These are phyloP conservation scores for Sporothrix luriei DNA, from an alignment of 2,329 filamentous ascomycete genomes.

Conservation along the genomic window DNA sequence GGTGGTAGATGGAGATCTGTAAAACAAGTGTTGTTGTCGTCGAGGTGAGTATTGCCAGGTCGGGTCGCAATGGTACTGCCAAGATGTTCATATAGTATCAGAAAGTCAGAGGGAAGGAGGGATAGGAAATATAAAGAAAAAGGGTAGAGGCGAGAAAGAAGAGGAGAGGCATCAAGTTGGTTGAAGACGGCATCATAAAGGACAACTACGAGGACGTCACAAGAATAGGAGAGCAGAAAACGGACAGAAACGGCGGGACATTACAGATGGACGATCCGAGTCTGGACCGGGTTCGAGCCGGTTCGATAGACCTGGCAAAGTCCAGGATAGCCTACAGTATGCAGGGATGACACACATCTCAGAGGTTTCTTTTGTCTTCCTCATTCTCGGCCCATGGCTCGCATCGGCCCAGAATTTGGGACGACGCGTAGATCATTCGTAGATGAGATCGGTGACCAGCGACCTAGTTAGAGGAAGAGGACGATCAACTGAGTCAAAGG, in stretches of 20 bases:
- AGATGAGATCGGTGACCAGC: constrained; percentile 6
- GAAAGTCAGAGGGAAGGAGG: background rate
- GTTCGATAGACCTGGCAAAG: background rate
- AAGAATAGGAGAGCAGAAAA: background rate
- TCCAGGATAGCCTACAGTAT: background rate
- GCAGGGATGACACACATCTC: background rate
- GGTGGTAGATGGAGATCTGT: background rate
- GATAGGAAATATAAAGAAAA: background rate
- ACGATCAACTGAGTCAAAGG: background rate
- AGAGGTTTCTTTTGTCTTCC: background rate
- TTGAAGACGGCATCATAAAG: background rate
- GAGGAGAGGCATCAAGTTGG: background rate
- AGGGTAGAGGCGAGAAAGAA: background rate
- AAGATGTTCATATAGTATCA: background rate
- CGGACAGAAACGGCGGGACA: background rate
- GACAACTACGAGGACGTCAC: background rate
- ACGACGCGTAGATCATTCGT: constrained; percentile 27
- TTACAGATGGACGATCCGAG: background rate
- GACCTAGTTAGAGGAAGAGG: background rate
- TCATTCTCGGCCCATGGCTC: background rate
- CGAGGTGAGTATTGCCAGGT: constrained; percentile 30
- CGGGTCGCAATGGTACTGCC: background rate
- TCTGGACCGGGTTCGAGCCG: constrained; percentile 1
- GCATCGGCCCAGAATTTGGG: background rate
- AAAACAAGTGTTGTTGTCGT: background rate